phyloP scores from a whole-genome alignment of 805 yeast genomes.

The Candida anglica region DNA sequence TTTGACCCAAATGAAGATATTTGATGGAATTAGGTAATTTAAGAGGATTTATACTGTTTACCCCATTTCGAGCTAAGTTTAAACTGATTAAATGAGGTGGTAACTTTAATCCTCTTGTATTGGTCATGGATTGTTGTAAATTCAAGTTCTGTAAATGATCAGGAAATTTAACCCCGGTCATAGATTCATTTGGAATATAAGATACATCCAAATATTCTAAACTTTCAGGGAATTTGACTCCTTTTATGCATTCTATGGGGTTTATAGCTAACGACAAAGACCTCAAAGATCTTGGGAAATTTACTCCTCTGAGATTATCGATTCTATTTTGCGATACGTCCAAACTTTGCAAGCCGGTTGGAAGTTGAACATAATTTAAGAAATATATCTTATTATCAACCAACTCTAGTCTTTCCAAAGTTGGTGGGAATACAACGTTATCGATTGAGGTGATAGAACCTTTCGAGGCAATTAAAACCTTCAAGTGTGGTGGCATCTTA shows the following conservation, averaged over 20 bases:
- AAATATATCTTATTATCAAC: slow-evolving; percentile 36
- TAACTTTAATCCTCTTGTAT: slow-evolving; percentile 38
- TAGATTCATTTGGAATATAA: slow-evolving; percentile 41
- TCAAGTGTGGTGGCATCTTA: slow-evolving; percentile 30
- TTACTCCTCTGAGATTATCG: slow-evolving; percentile 33
- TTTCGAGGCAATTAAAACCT: slow-evolving; percentile 26
- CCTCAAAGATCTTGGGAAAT: slow-evolving; percentile 30
- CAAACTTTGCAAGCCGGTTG: slow-evolving; percentile 21
- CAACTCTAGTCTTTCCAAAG: slow-evolving; percentile 29
- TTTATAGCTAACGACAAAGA: slow-evolving; percentile 29
- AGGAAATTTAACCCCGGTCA: slow-evolving; percentile 45
- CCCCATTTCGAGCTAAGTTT: slow-evolving; percentile 36
- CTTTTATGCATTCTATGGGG: slow-evolving; percentile 41
- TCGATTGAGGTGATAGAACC: slow-evolving; percentile 33
- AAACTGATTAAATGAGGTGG: slow-evolving; percentile 27
- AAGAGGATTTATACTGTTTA: slow-evolving; percentile 42
- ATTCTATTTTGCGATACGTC: slow-evolving; percentile 38
- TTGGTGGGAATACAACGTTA: slow-evolving; percentile 28
- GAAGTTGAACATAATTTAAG: slow-evolving; percentile 36
- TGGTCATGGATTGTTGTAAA: slow-evolving; percentile 42
- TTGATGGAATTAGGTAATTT: slow-evolving; percentile 39
- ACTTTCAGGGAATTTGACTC: slow-evolving; percentile 36
- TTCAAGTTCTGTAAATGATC: slow-evolving; percentile 33
- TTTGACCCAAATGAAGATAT: slow-evolving; percentile 31
- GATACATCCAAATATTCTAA: slow-evolving; percentile 35